A percentile compares a stretch with the other conserved stretches of the same genome.
These are phyloP conservation scores for Boletus huronensis DNA, from an alignment of 768 basidiomycete species.

Conservation along the genomic window DNA sequence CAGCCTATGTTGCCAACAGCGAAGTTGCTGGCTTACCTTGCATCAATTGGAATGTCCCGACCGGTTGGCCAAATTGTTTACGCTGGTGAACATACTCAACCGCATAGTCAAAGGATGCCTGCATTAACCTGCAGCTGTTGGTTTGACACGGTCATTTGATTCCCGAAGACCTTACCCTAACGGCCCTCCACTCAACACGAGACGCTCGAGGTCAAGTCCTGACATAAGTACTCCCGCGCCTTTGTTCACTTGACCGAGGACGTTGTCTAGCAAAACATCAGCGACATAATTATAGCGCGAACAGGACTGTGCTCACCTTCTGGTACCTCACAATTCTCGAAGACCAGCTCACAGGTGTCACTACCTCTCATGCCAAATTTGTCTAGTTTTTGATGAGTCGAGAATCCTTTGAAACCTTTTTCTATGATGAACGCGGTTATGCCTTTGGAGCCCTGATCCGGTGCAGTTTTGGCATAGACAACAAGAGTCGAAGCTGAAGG, in stretches of 20 bases:
- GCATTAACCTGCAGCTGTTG: slow-evolving; percentile 64
- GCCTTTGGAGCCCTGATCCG: slow-evolving; percentile 75
- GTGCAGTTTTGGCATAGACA: slow-evolving; percentile 88
- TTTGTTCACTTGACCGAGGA: slow-evolving; percentile 74
- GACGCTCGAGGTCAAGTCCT: slow-evolving; percentile 86
- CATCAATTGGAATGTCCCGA: slow-evolving; percentile 94
- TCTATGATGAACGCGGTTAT: slow-evolving; percentile 93
- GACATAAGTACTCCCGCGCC: slow-evolving; percentile 92
- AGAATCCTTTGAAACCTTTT: slow-evolving; percentile 78
- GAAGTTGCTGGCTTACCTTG: slow-evolving; percentile 57
- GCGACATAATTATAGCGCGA: background rate
- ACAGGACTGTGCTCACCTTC: slow-evolving; percentile 51
- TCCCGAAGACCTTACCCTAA: slow-evolving; percentile 55
- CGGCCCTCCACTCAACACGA: slow-evolving; percentile 90
- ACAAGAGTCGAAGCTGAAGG: slow-evolving; percentile 87
- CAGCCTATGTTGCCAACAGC: background rate
- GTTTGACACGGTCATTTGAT: slow-evolving; percentile 1
- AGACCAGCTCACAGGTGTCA: slow-evolving; percentile 91
- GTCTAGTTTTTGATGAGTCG: slow-evolving; percentile 86
- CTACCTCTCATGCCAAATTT: slow-evolving; percentile 97
- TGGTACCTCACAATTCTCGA: slow-evolving; percentile 87
- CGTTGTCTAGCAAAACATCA: slow-evolving; percentile 54
- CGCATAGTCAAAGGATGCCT: slow-evolving; percentile 86
- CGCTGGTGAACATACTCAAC: slow-evolving; percentile 90
- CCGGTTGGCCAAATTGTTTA: slow-evolving; percentile 83